These are phyloP conservation scores for Zanthoxylum bungeanum DNA, from an alignment of 345 rosid species.

Conservation along the genomic window DNA sequence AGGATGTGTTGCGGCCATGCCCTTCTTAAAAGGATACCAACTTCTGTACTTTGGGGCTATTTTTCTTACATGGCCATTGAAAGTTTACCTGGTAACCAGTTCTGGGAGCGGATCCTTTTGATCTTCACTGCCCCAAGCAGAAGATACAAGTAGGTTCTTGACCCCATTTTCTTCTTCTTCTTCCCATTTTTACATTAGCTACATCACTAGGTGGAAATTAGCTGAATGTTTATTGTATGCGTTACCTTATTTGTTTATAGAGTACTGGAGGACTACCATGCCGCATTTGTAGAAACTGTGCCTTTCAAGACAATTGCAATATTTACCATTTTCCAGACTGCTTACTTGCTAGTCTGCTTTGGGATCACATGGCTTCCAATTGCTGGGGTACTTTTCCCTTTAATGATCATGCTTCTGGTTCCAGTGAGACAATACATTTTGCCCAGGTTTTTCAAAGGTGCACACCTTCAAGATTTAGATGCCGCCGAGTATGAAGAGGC, in stretches of 20 bases:
- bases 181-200: background rate
- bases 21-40: constrained; percentile 80
- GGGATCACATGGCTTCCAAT: constrained; percentile 95
- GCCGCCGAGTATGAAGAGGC: constrained; percentile 94
- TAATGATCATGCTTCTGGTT: constrained; percentile 88
- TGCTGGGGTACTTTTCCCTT: constrained; percentile 88
- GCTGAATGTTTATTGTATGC: background rate
- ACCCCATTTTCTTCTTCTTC: background rate
- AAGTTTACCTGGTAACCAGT: constrained; percentile 93
- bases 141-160: constrained; percentile 66
- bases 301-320: constrained; percentile 75
- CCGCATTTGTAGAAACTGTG: constrained; percentile 79
- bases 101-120: constrained; percentile 88
- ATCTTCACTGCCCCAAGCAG: constrained; percentile 86
- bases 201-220: background rate
- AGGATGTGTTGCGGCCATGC: constrained; percentile 88
- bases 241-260: constrained; percentile 32
- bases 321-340: constrained; percentile 78
- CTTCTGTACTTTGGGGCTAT: constrained; percentile 94
- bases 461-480: constrained; percentile 88
- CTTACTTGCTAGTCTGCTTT: constrained; percentile 72
- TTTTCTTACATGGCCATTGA: constrained; percentile 95
- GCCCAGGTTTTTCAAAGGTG: constrained; percentile 84
- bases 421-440: constrained; percentile 81
- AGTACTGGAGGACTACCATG: constrained; percentile 74